Evolutionary conservation across 1,284 basidiomycete genomes (phyloP), one percentile per base, ranked within the genome.

Genomic region (Schizophyllum commune): DNA sequence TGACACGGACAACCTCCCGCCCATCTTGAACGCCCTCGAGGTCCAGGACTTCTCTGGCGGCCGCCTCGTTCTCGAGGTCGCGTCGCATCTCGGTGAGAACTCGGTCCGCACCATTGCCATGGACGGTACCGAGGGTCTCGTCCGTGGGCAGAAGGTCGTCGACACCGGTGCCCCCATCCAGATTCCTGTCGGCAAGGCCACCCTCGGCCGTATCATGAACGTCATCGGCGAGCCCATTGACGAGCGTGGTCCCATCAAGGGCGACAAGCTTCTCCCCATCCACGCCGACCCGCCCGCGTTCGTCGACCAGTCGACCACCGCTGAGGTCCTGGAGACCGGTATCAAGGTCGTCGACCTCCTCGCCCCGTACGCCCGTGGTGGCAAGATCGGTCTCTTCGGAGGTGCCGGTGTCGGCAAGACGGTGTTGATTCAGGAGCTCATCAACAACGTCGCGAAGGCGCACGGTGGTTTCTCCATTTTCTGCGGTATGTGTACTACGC

Each of bases 401-500:
- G 96, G 96, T 92, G 96, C 96, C 74, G 96, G 96, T 92, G 96
- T 99, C 83, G 96, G 96, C 71, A 98, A 98, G 87, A 98, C 96
- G 65, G 96, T 98, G 74, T 83, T 98, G 77, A 98, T 98, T 78
- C 93, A 95, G 78, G 96, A 98, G 78, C 89, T 99, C 72, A 99
- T 99, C 83, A 98, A 99, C 90, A 98, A 99, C 84, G 95, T 99
- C 75, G 96, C 96, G 75, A 99, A 98, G 84, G 96, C 96, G 62
- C 96, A 98, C 79, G 96, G 96, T 95, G 96, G 96, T 95, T 98
- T 97, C 91, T 99, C 96, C 59, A 98, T 98, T 77, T 98, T 98
- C 89, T 97, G 96, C 74, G 93, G 93, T 92, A 55, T 27, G 53
- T 52, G 51, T 55, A 15, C 1, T 57, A 59, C 60, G 19, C 20